A percentile compares a stretch with the other conserved stretches of the same genome.
These are phyloP conservation scores for Schizochytrium sp. DNA, from an alignment of 108 stramenopile genomes.

Conservation along the genomic window DNA sequence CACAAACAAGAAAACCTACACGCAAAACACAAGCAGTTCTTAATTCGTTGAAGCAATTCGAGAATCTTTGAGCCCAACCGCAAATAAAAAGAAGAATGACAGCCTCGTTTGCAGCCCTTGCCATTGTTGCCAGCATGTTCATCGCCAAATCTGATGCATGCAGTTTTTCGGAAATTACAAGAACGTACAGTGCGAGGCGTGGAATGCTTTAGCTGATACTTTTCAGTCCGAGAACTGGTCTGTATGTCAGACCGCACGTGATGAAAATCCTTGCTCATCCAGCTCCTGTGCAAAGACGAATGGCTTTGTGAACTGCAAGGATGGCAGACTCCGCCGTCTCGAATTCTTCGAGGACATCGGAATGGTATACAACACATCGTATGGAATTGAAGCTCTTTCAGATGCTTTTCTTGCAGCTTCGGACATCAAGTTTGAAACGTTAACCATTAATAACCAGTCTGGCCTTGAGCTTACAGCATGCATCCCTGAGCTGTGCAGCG, in stretches of 20 bases:
- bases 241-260: not conserved
- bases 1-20: not conserved
- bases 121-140: not conserved
- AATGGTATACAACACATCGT: constrained; percentile 3
- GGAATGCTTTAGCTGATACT: not conserved
- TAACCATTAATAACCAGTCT: not conserved
- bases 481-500: not conserved
- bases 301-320: not conserved
- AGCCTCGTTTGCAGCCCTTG: not conserved
- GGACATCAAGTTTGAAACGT: not conserved
- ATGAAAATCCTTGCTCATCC: not conserved
- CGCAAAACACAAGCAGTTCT: not conserved
- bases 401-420: not conserved
- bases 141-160: not conserved
- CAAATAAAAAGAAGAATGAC: not conserved
- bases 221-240: not conserved
- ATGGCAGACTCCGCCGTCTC: not conserved
- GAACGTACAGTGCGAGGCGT: constrained; percentile 1
- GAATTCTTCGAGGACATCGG: not conserved
- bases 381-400: not conserved
- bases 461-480: not conserved
- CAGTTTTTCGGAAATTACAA: not conserved
- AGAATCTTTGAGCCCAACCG: not conserved
- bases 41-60: not conserved
- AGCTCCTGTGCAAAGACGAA: not conserved